Percentiles rank a stretch among this genome's conserved stretches.
Evolutionary conservation across 306 rosid species (phyloP).

Genomic region (Vigna angularis): DNA sequence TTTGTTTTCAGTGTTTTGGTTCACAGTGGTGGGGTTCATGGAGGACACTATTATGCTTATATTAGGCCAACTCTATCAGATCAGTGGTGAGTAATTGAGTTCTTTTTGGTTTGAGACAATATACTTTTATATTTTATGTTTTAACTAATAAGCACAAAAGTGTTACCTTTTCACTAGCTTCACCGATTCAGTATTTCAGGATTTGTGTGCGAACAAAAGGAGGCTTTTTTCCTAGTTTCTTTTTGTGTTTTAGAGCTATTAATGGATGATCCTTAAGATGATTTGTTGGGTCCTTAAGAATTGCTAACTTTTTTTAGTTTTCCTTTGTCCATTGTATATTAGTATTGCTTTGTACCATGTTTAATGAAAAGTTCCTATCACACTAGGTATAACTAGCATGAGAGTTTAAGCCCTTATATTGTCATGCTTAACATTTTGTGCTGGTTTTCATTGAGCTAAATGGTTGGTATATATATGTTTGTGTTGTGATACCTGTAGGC

Average conservation of each 20-base stretch:
- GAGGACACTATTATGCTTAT: conserved; percentile 19
- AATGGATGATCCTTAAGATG: background rate
- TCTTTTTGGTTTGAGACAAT: background rate
- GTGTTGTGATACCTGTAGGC: background rate
- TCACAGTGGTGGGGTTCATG: conserved; percentile 29
- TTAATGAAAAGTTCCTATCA: background rate
- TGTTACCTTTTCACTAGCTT: background rate
- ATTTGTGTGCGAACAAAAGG: background rate
- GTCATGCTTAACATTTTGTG: background rate
- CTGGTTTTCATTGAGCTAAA: background rate
- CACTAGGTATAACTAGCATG: background rate
- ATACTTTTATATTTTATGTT: background rate
- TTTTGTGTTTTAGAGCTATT: background rate
- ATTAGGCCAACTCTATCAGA: conserved; percentile 17
- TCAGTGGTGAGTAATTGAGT: conserved; percentile 12
- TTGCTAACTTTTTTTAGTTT: background rate
- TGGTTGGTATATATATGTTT: background rate
- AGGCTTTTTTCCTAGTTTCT: background rate
- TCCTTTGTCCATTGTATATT: background rate
- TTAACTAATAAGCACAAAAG: background rate
- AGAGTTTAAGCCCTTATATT: background rate
- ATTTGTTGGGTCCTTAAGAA: background rate
- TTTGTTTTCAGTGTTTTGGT: conserved; percentile 25
- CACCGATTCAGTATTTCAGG: background rate
- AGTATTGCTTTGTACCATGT: background rate